phyloP scores from a whole-genome alignment of 352 stramenopile species.

The Phytophthora pini region DNA sequence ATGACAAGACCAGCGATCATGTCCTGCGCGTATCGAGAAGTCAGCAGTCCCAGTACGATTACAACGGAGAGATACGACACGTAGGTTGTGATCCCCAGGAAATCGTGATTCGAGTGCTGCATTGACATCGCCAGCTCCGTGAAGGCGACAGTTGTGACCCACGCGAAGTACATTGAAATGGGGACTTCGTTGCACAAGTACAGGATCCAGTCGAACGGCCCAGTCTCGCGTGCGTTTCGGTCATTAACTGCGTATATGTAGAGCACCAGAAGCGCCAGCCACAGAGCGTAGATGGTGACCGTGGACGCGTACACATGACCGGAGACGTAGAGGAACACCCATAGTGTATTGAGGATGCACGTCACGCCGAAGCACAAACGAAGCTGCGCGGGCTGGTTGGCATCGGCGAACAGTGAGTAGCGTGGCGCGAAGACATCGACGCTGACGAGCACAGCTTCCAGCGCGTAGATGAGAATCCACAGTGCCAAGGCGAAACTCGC shows the following conservation, averaged over 20 bases:
- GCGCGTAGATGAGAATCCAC: conserved; percentile 74
- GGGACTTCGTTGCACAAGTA: conserved; percentile 81
- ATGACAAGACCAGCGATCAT: conserved; percentile 61
- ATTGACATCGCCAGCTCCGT: conserved; percentile 73
- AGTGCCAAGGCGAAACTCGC: conserved; percentile 66
- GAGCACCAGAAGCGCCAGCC: conserved; percentile 74
- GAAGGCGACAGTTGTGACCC: conserved; percentile 75
- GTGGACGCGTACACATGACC: conserved; percentile 63
- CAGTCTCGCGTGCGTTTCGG: conserved; percentile 51
- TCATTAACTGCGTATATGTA: conserved; percentile 87
- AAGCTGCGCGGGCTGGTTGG: conserved; percentile 67
- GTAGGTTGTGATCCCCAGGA: conserved; percentile 65
- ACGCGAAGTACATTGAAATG: conserved; percentile 82
- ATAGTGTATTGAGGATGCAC: conserved; percentile 72
- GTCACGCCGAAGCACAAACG: conserved; percentile 69
- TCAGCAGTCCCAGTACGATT: conserved; percentile 65
- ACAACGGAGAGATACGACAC: conserved; percentile 67
- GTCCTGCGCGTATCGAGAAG: conserved; percentile 69
- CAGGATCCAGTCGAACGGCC: conserved; percentile 63
- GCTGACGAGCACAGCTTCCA: conserved; percentile 67
- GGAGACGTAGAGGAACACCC: conserved; percentile 67
- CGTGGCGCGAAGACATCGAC: conserved; percentile 72
- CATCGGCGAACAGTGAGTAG: conserved; percentile 75
- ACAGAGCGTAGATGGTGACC: conserved; percentile 71
- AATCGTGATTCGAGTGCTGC: conserved; percentile 59